Evolutionary conservation across 2,329 filamentous ascomycete species (phyloP).

Genomic region (Venturia oleaginea): DNA sequence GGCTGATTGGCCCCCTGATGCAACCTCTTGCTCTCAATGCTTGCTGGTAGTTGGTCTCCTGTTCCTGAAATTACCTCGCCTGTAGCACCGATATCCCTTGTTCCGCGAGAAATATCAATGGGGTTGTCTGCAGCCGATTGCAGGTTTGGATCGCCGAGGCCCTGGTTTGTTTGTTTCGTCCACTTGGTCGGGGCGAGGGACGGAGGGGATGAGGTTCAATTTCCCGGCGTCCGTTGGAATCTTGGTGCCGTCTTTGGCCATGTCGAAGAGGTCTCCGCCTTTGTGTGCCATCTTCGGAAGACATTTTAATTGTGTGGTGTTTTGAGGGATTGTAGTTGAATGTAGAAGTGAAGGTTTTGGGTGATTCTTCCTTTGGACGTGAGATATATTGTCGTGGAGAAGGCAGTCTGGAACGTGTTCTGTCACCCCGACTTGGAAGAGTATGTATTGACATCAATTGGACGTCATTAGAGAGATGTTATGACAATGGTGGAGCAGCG

Average conservation of each 20-base stretch:
- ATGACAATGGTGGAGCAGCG: neutral
- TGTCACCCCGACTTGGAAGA: neutral
- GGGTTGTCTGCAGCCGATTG: conserved; percentile 40
- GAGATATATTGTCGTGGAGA: neutral
- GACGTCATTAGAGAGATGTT: neutral
- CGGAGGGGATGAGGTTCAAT: conserved; percentile 38
- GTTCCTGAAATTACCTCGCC: conserved; percentile 28
- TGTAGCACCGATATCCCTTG: conserved; percentile 25
- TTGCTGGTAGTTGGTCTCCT: conserved; percentile 24
- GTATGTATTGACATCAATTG: neutral
- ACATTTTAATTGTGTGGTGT: neutral
- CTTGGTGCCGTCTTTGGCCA: conserved; percentile 26
- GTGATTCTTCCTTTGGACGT: neutral
- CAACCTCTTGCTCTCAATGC: conserved; percentile 26
- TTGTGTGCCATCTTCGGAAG: conserved; percentile 19
- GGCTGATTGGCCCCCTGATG: conserved; percentile 21
- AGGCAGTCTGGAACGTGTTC: neutral
- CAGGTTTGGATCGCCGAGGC: conserved; percentile 26
- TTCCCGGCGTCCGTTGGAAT: conserved; percentile 40
- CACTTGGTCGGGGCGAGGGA: conserved; percentile 39
- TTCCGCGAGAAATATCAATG: conserved; percentile 35
- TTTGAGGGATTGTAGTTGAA: neutral
- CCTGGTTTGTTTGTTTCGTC: conserved; percentile 28
- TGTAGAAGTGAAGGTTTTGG: neutral
- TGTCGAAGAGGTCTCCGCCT: conserved; percentile 28